phyloP scores from a whole-genome alignment of 805 yeast genomes.

The Candida boidinii region DNA sequence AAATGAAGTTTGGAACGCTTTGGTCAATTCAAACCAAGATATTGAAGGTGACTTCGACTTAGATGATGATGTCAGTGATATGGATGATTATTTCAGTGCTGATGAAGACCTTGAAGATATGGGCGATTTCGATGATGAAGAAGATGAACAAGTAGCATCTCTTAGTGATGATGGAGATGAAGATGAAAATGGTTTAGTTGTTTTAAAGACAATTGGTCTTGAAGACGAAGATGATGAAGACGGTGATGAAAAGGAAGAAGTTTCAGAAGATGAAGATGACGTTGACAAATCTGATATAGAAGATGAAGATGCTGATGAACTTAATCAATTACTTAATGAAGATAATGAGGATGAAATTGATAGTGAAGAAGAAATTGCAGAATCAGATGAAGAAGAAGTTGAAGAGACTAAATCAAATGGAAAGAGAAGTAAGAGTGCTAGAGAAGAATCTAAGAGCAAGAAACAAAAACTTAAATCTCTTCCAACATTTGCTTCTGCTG shows the following conservation, averaged over 20 bases:
- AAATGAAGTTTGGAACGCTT: constrained; percentile 51
- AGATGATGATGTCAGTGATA: constrained; percentile 28
- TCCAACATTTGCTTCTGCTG: constrained; percentile 85
- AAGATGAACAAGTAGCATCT: constrained; percentile 17
- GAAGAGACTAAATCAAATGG: constrained; percentile 16
- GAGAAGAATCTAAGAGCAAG: constrained; percentile 12
- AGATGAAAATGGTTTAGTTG: constrained; percentile 22
- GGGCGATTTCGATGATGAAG: constrained; percentile 22
- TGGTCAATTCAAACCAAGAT: constrained; percentile 49
- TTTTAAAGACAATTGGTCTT: constrained; percentile 21
- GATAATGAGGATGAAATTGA: constrained; percentile 16
- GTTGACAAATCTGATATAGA: constrained; percentile 17
- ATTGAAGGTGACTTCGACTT: constrained; percentile 36
- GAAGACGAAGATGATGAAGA: constrained; percentile 29
- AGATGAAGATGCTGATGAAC: constrained; percentile 11
- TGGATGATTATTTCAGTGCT: too few relatives aligned
- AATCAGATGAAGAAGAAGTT: constrained; percentile 10
- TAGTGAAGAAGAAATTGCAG: constrained; percentile 19
- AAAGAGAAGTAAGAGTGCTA: constrained; percentile 17
- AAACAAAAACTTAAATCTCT: constrained; percentile 53
- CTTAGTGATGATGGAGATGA: constrained; percentile 16
- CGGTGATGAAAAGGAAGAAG: constrained; percentile 29
- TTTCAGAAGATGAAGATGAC: constrained; percentile 17
- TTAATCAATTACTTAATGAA: constrained; percentile 14
- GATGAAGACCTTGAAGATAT: constrained; percentile 32